A percentile compares a stretch with the other conserved stretches of the same genome.
phyloP scores from a whole-genome alignment of 2,329 filamentous ascomycete genomes.

The Aureobasidium zeae region DNA sequence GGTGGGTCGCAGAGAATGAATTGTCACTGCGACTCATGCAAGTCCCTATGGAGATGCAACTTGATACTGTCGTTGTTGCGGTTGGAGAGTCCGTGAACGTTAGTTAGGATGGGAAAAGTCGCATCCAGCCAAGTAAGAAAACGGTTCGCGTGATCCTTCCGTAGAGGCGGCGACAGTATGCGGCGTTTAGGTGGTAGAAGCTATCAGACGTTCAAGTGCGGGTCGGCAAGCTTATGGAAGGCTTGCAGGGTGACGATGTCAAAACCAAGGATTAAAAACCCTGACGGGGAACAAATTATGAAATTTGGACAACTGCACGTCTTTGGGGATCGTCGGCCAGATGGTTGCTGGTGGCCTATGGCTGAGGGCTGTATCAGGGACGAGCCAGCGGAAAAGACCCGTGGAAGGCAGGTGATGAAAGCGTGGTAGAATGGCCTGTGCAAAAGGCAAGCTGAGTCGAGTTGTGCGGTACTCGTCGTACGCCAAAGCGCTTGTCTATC shows the following conservation, averaged over 20 bases:
- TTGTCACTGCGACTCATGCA: slow-evolving; percentile 8
- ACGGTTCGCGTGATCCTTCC: slow-evolving; percentile 16
- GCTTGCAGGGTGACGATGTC: slow-evolving; percentile 9
- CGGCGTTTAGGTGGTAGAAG: slow-evolving; percentile 10
- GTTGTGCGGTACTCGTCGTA: neutral
- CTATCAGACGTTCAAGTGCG: slow-evolving; percentile 16
- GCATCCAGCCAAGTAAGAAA: slow-evolving; percentile 10
- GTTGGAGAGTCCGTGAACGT: slow-evolving; percentile 14
- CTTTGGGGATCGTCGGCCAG: slow-evolving; percentile 7
- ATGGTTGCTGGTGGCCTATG: slow-evolving; percentile 13
- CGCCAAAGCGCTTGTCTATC: too few relatives aligned
- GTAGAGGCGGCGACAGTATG: neutral
- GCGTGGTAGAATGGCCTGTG: slow-evolving; percentile 11
- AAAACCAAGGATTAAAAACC: slow-evolving; percentile 2
- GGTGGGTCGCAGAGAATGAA: neutral
- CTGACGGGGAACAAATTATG: slow-evolving; percentile 6
- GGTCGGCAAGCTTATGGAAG: slow-evolving; percentile 15
- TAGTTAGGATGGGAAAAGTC: slow-evolving; percentile 11
- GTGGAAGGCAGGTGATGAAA: slow-evolving; percentile 6
- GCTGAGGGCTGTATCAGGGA: slow-evolving; percentile 10
- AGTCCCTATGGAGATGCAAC: slow-evolving; percentile 11
- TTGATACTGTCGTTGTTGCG: slow-evolving; percentile 2
- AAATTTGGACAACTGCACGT: slow-evolving; percentile 1
- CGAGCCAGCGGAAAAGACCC: slow-evolving; percentile 15
- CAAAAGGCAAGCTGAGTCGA: slow-evolving; percentile 14